Evolutionary conservation across 2,329 filamentous ascomycete species (phyloP).

Genomic region (Zymoseptoria ardabiliae): DNA sequence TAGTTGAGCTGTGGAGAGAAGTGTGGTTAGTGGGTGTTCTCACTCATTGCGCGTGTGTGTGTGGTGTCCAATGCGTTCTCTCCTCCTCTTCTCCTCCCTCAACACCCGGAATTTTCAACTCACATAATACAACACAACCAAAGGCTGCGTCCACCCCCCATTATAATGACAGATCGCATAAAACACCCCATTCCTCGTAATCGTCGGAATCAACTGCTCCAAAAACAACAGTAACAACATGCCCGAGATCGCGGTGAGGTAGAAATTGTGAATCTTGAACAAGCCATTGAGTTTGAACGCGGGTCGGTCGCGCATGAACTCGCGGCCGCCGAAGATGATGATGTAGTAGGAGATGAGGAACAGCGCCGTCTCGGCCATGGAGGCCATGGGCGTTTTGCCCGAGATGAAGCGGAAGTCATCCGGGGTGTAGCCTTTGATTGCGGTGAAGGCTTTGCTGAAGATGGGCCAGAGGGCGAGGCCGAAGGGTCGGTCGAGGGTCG

Average conservation of each 20-base stretch:
- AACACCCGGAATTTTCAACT: constrained; percentile 32
- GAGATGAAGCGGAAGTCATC: constrained; percentile 78
- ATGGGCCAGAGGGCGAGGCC: constrained; percentile 88
- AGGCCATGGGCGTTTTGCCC: constrained; percentile 82
- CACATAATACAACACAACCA: constrained; percentile 96
- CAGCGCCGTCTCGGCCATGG: constrained; percentile 70
- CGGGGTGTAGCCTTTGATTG: constrained; percentile 70
- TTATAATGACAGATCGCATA: constrained; percentile 72
- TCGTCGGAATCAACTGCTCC: constrained; percentile 81
- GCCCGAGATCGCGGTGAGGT: constrained; percentile 78
- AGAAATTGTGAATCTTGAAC: constrained; percentile 96
- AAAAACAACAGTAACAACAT: constrained; percentile 75
- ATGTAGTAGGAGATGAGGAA: constrained; percentile 85
- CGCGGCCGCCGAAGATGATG: constrained; percentile 85
- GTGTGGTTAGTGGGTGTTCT: neutral
- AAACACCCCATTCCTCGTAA: constrained; percentile 77
- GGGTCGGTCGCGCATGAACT: constrained; percentile 80
- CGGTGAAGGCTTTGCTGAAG: constrained; percentile 79
- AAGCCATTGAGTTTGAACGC: constrained; percentile 79
- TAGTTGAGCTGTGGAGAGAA: constrained; percentile 69
- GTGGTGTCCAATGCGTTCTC: neutral
- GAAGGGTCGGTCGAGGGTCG: constrained; percentile 85
- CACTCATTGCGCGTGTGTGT: neutral
- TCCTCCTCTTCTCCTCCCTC: neutral
- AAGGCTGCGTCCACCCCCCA: constrained; percentile 87